phyloP scores from a whole-genome alignment of 305 asterid species.

The Withania somnifera region DNA sequence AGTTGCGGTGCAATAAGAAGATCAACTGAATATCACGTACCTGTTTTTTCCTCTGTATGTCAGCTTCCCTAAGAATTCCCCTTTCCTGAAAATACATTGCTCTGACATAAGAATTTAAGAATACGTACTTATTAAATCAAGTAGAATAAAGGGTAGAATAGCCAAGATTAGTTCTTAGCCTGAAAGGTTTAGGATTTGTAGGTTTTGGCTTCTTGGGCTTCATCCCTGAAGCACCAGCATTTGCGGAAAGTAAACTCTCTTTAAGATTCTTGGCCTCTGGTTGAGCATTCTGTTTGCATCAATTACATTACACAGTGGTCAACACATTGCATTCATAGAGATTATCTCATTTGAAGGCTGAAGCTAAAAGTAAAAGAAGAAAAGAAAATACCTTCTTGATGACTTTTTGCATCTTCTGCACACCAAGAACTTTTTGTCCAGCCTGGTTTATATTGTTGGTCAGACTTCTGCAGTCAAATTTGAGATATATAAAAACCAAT shows the following conservation, averaged over 20 bases:
- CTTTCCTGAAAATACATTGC: constrained; percentile 57
- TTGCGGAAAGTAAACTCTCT: constrained; percentile 11
- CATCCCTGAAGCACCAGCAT: constrained; percentile 15
- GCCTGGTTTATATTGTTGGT: constrained; percentile 17
- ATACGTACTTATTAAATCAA: background rate
- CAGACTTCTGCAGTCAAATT: constrained; percentile 31
- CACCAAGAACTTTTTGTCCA: constrained; percentile 34
- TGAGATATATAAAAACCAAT: constrained; percentile 6
- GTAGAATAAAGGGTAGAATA: background rate
- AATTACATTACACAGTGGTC: background rate
- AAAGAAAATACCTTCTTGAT: constrained; percentile 30
- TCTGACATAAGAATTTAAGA: background rate
- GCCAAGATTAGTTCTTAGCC: constrained; percentile 88
- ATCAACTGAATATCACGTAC: constrained; percentile 33
- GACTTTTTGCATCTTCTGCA: constrained; percentile 15
- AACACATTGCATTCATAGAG: background rate
- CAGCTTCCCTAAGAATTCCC: constrained; percentile 74
- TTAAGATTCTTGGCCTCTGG: constrained; percentile 26
- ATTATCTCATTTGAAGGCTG: background rate
- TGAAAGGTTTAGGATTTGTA: constrained; percentile 85
- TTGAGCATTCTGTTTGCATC: constrained; percentile 27
- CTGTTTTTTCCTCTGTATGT: constrained; percentile 46
- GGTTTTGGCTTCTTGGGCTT: constrained; percentile 71
- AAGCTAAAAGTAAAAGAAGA: background rate
- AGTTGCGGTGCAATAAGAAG: background rate